Base-by-base conservation (phyloP, 1,284 basidiomycete species). In the Sphaerobolus stellatus region DNA sequence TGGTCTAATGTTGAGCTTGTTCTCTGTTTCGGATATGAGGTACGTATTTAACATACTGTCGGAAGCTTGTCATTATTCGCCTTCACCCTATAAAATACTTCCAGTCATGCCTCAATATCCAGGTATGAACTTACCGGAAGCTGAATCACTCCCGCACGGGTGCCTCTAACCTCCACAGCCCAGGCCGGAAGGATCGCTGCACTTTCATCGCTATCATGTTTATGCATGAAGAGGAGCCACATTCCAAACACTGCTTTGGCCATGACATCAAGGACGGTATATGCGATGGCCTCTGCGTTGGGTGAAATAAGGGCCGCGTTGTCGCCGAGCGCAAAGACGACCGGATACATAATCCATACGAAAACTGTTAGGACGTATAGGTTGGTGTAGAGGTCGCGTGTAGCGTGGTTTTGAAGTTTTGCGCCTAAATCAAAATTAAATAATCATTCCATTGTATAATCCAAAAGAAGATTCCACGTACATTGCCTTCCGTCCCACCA, bases 181-280 rank as follows among this genome's bases (percentile, higher is more conserved):
- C 29, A 31, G 18, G 43, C 40, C 6, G 53, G 31, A 28, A 52
- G 5, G 18, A 25, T n/a, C 29, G 20, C 41, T 16, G 31, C 54
- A 27, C 14, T 25, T 18, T 56, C 38, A 27, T 52, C 49, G 24
- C 24, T 50, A 2, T 41, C 48, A 51, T 50, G 50, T 28, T 44
- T 56, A 36, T 52, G 48, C 25, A 16, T 24, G 44, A 52, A 18
- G 20, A 56, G 30, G 29, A 56, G 49, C 54, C 48, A 52, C 9
- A 50, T 6, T 7, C 49, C 49, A 45, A 56, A 56, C 24, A 14
- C 40, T 18, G 30, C 29, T 20, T 50, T 51, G 8, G 54, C n/a
- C 5, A 56, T 25, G 3, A 56, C 16, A 30, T 56, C 54, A 31
- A 56, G 40, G 8, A 51, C 18, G 49, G 54, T 46, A 29, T 24